Conservation (phyloP, 2,329 filamentous ascomycete species). For the Chaetomium strumarium region DNA sequence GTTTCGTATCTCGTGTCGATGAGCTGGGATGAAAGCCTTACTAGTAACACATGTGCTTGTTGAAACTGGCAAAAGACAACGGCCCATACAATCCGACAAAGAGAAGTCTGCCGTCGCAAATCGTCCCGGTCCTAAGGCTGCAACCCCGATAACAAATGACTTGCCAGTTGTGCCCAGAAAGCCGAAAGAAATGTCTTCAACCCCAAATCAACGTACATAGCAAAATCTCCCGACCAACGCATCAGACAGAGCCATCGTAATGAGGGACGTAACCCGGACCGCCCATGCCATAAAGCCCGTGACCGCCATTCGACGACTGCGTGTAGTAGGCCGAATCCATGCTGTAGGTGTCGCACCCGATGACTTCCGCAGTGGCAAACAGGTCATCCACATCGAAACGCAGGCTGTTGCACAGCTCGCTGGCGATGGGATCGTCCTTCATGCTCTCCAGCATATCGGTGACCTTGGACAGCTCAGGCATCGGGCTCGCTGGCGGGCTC, state of each 20-base stretch:
- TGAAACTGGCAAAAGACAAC: too few species aligned
- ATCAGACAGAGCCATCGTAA: neutral
- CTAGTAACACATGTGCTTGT: too few species aligned
- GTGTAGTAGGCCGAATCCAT: slow-evolving; percentile 12
- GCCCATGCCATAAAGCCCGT: neutral
- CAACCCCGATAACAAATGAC: too few species aligned
- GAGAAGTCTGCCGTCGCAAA: too few species aligned
- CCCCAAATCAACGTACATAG: neutral
- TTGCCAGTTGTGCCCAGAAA: neutral
- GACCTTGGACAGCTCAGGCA: neutral
- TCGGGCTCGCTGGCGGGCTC: neutral
- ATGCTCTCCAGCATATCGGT: neutral
- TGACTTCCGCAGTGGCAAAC: neutral
- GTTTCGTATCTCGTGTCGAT: too few species aligned
- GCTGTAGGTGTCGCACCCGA: neutral
- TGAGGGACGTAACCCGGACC: neutral
- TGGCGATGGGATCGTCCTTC: neutral
- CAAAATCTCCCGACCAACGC: neutral
- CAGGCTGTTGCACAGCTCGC: neutral
- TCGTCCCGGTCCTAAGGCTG: too few species aligned
- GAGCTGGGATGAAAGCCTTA: too few species aligned
- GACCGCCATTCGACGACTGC: neutral
- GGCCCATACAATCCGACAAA: too few species aligned
- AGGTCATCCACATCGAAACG: neutral
- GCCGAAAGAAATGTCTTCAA: neutral